phyloP scores from a whole-genome alignment of 2,329 filamentous ascomycete species.

The Colletotrichum sp. region DNA sequence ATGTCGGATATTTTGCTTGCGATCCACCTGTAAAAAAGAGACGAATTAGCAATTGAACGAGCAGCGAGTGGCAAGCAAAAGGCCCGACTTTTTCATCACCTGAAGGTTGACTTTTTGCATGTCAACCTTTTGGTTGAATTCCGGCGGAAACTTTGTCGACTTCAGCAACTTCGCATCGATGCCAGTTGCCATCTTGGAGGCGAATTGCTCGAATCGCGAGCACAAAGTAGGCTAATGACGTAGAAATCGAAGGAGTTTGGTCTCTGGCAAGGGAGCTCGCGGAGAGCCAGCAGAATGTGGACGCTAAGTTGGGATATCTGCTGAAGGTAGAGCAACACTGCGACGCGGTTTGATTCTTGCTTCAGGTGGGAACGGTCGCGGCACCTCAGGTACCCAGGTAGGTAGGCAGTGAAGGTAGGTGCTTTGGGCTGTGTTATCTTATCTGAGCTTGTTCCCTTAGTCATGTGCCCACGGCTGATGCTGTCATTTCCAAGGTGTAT shows the following conservation, averaged over 20 bases:
- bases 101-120: conserved; percentile 97
- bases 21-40: conserved; percentile 77
- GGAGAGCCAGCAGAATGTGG: background rate
- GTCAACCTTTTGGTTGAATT: conserved; percentile 96
- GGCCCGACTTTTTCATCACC: conserved; percentile 88
- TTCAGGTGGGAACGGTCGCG: background rate
- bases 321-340: background rate
- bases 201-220: background rate
- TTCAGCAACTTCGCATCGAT: conserved; percentile 90
- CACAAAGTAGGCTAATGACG: conserved; percentile 13
- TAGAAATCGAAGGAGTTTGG: background rate
- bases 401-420: background rate
- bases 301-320: background rate
- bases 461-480: background rate
- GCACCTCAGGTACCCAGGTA: background rate
- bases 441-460: background rate
- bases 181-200: conserved; percentile 72
- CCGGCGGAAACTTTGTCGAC: conserved; percentile 90
- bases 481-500: background rate
- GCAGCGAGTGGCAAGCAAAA: background rate
- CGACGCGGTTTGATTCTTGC: background rate
- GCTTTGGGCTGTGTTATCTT: background rate
- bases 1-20: conserved; percentile 86
- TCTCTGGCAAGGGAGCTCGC: background rate
- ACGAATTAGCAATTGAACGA: conserved; percentile 7